These are phyloP conservation scores for Xylaria cubensis DNA, from an alignment of 495 filamentous ascomycete genomes.

Conservation along the genomic window DNA sequence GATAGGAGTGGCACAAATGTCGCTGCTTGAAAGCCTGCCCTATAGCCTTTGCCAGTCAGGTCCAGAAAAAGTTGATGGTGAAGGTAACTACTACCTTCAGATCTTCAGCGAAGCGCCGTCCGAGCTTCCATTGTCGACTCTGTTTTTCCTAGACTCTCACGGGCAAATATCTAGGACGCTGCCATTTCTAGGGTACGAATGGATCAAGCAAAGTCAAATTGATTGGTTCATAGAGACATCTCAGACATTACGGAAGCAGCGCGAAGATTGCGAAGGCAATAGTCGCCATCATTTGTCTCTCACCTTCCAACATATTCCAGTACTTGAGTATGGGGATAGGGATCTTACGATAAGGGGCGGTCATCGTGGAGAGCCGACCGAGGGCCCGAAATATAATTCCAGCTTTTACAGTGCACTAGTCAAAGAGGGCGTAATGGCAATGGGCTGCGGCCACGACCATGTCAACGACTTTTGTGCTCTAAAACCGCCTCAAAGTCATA, in stretches of 20 bases:
- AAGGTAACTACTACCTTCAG: slow-evolving; percentile 51
- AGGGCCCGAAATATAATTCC: slow-evolving; percentile 46
- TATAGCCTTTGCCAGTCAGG: slow-evolving; percentile 46
- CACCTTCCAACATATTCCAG: slow-evolving; percentile 44
- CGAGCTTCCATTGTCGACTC: slow-evolving; percentile 44
- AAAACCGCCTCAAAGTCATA: slow-evolving; percentile 24
- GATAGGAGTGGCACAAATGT: slow-evolving; percentile 42
- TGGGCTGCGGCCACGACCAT: slow-evolving; percentile 49
- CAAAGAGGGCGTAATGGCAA: slow-evolving; percentile 43
- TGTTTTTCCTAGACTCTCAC: slow-evolving; percentile 51
- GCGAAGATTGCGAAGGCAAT: slow-evolving; percentile 36
- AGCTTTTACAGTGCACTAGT: slow-evolving; percentile 48
- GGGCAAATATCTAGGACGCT: slow-evolving; percentile 35
- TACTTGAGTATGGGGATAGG: slow-evolving; percentile 43
- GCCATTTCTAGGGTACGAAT: slow-evolving; percentile 40
- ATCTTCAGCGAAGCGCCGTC: slow-evolving; percentile 38
- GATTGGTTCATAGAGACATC: slow-evolving; percentile 46
- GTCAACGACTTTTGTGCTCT: slow-evolving; percentile 51
- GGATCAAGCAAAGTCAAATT: slow-evolving; percentile 50
- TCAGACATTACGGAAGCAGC: slow-evolving; percentile 39
- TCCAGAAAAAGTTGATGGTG: slow-evolving; percentile 44
- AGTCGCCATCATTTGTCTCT: slow-evolving; percentile 38
- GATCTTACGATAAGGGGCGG: slow-evolving; percentile 39
- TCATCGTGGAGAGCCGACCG: slow-evolving; percentile 44
- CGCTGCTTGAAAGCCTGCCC: slow-evolving; percentile 41